These are phyloP conservation scores for Chlorella sp. DNA, from an alignment of 139 green algal genomes.

Conservation along the genomic window DNA sequence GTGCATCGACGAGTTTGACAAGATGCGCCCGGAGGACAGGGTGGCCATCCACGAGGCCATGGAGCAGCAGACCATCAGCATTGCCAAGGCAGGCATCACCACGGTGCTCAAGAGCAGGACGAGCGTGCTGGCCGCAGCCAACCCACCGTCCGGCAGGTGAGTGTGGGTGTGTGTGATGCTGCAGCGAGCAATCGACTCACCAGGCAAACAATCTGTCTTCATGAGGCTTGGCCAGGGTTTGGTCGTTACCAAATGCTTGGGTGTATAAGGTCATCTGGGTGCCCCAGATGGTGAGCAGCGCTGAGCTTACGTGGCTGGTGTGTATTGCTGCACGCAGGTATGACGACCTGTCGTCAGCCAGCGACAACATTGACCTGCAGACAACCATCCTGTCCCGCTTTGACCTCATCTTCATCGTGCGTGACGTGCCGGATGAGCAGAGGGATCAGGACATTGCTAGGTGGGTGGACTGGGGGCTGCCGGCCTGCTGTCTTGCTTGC, in stretches of 20 bases:
- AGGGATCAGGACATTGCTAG: conserved; percentile 71
- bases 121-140: conserved; percentile 92
- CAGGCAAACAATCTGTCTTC: too few relatives aligned
- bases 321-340: conserved; percentile 39
- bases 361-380: conserved; percentile 99
- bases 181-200: too few relatives aligned
- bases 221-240: too few relatives aligned
- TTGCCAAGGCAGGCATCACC: conserved; percentile 98
- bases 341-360: conserved; percentile 78
- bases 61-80: conserved; percentile 99
- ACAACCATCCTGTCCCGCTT: conserved; percentile 98
- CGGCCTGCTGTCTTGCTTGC: too few relatives aligned
- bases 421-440: conserved; percentile 71
- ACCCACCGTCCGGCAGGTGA: conserved; percentile 85
- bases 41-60: conserved; percentile 99
- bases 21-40: conserved; percentile 95
- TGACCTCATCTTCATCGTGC: conserved; percentile 99
- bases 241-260: too few relatives aligned
- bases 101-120: conserved; percentile 93
- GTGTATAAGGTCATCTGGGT: too few relatives aligned
- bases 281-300: too few relatives aligned
- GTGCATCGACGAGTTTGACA: conserved; percentile 99
- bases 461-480: too few relatives aligned
- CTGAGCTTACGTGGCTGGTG: too few relatives aligned
- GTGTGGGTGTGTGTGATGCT: too few relatives aligned